Evolutionary conservation across 352 stramenopile species (phyloP).

Genomic region (Pseudoperonospora humuli): DNA sequence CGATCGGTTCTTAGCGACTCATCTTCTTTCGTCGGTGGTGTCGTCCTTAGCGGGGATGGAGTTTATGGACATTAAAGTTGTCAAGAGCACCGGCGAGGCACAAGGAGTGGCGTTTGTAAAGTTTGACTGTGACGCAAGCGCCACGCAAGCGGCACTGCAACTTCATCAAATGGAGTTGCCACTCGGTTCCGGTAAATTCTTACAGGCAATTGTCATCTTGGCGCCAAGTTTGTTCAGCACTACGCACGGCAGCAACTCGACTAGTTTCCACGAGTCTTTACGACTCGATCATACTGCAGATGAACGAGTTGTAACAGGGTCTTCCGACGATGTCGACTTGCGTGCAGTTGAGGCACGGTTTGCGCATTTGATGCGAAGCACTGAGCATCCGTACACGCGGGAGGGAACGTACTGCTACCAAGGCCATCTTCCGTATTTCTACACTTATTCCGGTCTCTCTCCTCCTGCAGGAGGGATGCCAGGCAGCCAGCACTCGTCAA

Average conservation of each 20-base stretch:
- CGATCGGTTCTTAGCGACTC: constrained; percentile 49
- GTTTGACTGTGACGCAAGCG: constrained; percentile 47
- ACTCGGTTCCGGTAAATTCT: constrained; percentile 32
- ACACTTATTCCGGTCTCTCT: constrained; percentile 7
- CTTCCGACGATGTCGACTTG: constrained; percentile 59
- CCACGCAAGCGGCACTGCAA: constrained; percentile 34
- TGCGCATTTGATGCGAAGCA: constrained; percentile 70
- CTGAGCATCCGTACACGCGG: constrained; percentile 24
- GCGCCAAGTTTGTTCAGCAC: constrained; percentile 63
- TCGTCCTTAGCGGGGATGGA: constrained; percentile 60
- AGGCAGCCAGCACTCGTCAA: constrained; percentile 8
- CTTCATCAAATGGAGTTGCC: constrained; percentile 63
- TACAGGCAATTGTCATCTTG: constrained; percentile 63
- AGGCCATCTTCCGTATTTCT: constrained; percentile 10
- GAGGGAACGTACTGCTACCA: too few species aligned
- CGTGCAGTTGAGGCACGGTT: constrained; percentile 69
- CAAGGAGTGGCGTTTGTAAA: constrained; percentile 74
- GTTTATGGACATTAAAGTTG: constrained; percentile 77
- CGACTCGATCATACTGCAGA: constrained; percentile 11
- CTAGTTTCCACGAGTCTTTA: constrained; percentile 18
- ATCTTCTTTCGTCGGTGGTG: constrained; percentile 54
- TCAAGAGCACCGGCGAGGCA: constrained; percentile 46
- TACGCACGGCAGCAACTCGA: constrained; percentile 29
- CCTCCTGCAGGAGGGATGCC: constrained; percentile 5
- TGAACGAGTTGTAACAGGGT: constrained; percentile 18